A percentile compares a stretch with the other conserved stretches of the same genome.
phyloP scores from a whole-genome alignment of 495 filamentous ascomycete genomes.

The Penicillium diatomitis region DNA sequence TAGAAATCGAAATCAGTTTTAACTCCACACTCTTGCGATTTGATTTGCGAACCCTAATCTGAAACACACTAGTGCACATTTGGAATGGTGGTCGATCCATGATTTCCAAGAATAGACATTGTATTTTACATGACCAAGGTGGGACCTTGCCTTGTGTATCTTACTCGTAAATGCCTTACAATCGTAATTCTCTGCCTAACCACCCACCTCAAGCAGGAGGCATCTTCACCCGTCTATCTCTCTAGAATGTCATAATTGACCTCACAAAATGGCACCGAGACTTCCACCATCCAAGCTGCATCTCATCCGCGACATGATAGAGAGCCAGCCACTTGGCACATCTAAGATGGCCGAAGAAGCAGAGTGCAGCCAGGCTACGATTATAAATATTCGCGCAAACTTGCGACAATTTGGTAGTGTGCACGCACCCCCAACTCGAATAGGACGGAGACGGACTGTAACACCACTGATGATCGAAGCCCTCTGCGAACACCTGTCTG shows the following conservation, averaged over 20 bases:
- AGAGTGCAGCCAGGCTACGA: conserved; percentile 4
- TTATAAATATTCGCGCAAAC: conserved; percentile 2
- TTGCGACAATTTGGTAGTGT: too few relatives aligned
- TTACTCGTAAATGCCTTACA: not conserved
- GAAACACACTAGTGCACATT: not conserved
- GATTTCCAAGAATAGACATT: not conserved
- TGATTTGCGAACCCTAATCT: not conserved
- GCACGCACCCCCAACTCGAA: too few relatives aligned
- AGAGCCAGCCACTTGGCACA: conserved; percentile 1
- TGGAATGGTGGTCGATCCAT: not conserved
- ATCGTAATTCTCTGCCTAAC: not conserved
- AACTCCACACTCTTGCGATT: not conserved
- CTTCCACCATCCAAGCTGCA: conserved; percentile 1
- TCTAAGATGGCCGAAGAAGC: conserved; percentile 7
- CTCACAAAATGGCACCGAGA: conserved; percentile 2
- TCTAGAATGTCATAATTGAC: too few relatives aligned
- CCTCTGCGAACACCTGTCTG: too few relatives aligned
- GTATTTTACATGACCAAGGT: not conserved
- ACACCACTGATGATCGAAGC: too few relatives aligned
- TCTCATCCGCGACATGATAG: conserved; percentile 9
- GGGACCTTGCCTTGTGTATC: not conserved
- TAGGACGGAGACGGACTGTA: too few relatives aligned
- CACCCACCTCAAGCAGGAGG: not conserved
- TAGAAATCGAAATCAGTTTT: not conserved
- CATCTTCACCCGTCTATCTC: not conserved